Percentiles rank a stretch among this genome's conserved stretches.
Evolutionary conservation across 2,329 filamentous ascomycete genomes (phyloP).

Genomic region (Arthroderma sp.): DNA sequence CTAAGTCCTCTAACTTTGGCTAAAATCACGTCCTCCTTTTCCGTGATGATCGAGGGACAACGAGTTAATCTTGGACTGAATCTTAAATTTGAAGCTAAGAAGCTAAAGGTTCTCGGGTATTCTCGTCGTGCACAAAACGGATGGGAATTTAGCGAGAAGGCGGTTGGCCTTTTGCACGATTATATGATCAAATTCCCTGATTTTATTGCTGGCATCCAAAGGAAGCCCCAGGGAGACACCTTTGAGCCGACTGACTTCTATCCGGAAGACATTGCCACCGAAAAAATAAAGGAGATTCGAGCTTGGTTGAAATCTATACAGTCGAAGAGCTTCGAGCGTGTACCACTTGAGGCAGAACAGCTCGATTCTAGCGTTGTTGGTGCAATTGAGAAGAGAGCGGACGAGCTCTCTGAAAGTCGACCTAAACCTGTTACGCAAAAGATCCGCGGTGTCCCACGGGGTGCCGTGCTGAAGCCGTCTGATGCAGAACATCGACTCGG

Average conservation of each 20-base stretch:
- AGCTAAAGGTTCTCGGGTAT: constrained; percentile 90
- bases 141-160: constrained; percentile 89
- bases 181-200: constrained; percentile 94
- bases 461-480: constrained; percentile 77
- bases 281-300: constrained; percentile 83
- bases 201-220: constrained; percentile 80
- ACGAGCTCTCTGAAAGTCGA: constrained; percentile 44
- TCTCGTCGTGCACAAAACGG: constrained; percentile 73
- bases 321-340: constrained; percentile 81
- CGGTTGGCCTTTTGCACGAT: constrained; percentile 63
- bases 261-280: constrained; percentile 55
- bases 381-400: constrained; percentile 63
- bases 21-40: constrained; percentile 92
- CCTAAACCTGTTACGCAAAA: constrained; percentile 50
- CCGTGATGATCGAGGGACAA: constrained; percentile 65
- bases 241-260: constrained; percentile 80
- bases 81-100: constrained; percentile 90
- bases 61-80: constrained; percentile 88
- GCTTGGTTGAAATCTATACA: constrained; percentile 87
- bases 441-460: constrained; percentile 69
- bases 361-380: constrained; percentile 83
- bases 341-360: constrained; percentile 93
- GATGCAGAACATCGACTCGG: constrained; percentile 90
- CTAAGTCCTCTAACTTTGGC: constrained; percentile 80
- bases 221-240: constrained; percentile 73